Conservation (phyloP, 1,284 basidiomycete genomes). For the Boletus hoseneyae region DNA sequence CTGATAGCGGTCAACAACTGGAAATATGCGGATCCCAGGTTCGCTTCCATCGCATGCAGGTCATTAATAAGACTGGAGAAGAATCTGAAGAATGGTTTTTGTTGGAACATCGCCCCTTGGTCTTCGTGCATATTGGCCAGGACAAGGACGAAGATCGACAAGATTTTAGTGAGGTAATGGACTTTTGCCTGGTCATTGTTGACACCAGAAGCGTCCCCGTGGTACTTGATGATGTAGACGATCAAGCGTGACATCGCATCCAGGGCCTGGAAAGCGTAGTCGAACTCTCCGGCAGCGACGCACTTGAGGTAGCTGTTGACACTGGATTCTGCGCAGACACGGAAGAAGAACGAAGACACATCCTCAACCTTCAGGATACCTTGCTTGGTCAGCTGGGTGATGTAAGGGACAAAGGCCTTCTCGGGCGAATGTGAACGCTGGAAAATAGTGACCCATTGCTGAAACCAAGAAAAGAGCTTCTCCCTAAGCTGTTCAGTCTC, state of each 20-base stretch:
- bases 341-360: slow-evolving; percentile 96
- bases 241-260: slow-evolving; percentile 96
- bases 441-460: slow-evolving; percentile 95
- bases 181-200: slow-evolving; percentile 94
- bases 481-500: slow-evolving; percentile 71
- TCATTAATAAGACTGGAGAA: slow-evolving; percentile 97
- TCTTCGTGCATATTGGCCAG: slow-evolving; percentile 96
- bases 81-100: slow-evolving; percentile 98
- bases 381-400: slow-evolving; percentile 94
- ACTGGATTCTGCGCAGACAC: slow-evolving; percentile 94
- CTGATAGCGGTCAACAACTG: slow-evolving; percentile 87
- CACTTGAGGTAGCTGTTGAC: slow-evolving; percentile 91
- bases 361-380: slow-evolving; percentile 97
- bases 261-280: slow-evolving; percentile 84
- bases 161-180: slow-evolving; percentile 95
- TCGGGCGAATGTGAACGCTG: slow-evolving; percentile 88
- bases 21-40: slow-evolving; percentile 85
- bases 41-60: slow-evolving; percentile 78
- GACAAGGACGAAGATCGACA: slow-evolving; percentile 96
- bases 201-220: slow-evolving; percentile 85
- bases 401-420: slow-evolving; percentile 96
- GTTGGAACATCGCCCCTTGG: slow-evolving; percentile 87
- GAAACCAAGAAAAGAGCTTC: slow-evolving; percentile 73
- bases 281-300: slow-evolving; percentile 72
- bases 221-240: slow-evolving; percentile 99